Percentiles rank a stretch among this genome's conserved stretches.
Conservation (phyloP, 345 rosid species). For the Gossypium herbaceum region DNA sequence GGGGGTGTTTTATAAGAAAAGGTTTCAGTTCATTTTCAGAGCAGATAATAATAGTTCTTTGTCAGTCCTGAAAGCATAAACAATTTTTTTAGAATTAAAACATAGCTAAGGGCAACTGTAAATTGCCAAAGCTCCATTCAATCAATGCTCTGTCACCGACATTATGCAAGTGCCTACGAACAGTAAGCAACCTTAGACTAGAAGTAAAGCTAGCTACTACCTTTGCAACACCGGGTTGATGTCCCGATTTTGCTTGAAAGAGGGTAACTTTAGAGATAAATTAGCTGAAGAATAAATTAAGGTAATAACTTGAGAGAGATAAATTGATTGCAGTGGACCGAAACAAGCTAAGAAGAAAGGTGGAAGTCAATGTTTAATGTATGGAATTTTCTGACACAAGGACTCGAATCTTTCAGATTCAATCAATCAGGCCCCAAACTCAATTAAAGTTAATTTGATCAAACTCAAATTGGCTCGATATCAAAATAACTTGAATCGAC, state of each 20-base stretch:
- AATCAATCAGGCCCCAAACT: no score
- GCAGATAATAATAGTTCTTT: slow-evolving; percentile 35
- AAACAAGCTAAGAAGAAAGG: background rate
- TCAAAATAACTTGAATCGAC: no score
- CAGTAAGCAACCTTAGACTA: background rate
- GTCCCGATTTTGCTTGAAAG: background rate
- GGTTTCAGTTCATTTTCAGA: background rate
- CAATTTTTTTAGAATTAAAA: background rate
- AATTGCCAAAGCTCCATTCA: background rate
- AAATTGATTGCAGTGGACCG: slow-evolving; percentile 32
- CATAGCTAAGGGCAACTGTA: background rate
- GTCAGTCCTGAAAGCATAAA: slow-evolving; percentile 46
- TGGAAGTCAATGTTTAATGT: no score
- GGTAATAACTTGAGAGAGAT: slow-evolving; percentile 47
- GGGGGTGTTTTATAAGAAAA: background rate
- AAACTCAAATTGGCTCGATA: no score
- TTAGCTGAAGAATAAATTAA: background rate
- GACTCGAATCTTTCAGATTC: no score
- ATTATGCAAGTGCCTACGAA: background rate
- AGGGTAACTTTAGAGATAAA: background rate
- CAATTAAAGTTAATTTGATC: no score
- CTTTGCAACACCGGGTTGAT: background rate
- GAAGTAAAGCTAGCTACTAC: background rate
- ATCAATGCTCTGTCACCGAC: background rate
- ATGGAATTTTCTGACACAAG: no score